These are phyloP conservation scores for Mortierella sp. DNA, from an alignment of 371 early-diverging fungal species.

Conservation along the genomic window DNA sequence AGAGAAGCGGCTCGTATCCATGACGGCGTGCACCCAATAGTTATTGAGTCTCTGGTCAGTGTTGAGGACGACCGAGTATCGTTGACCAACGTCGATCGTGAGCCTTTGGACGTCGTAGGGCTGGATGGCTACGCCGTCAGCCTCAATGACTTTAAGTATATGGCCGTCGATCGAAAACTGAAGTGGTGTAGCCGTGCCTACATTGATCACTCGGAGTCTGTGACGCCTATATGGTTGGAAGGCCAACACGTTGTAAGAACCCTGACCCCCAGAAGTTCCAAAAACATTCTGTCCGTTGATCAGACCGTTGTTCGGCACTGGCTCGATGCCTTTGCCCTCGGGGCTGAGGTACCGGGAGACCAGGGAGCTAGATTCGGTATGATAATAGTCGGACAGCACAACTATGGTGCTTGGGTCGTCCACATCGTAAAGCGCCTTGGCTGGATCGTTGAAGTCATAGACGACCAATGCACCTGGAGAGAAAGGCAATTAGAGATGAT, in stretches of 20 bases:
- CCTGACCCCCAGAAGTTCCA: slow-evolving; percentile 33
- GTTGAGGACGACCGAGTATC: slow-evolving; percentile 56
- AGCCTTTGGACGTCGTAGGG: slow-evolving; percentile 45
- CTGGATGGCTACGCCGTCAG: slow-evolving; percentile 54
- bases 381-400: slow-evolving; percentile 54
- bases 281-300: slow-evolving; percentile 56
- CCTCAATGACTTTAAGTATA: slow-evolving; percentile 55
- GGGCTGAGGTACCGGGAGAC: slow-evolving; percentile 48
- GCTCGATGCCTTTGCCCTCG: slow-evolving; percentile 48
- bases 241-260: slow-evolving; percentile 29
- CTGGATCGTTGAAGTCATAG: too few species aligned
- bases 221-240: slow-evolving; percentile 29
- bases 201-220: slow-evolving; percentile 47
- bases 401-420: slow-evolving; percentile 49
- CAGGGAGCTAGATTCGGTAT: slow-evolving; percentile 49
- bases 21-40: slow-evolving; percentile 53
- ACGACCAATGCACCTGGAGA: too few species aligned
- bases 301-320: slow-evolving; percentile 58
- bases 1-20: slow-evolving; percentile 41
- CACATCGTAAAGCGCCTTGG: too few species aligned
- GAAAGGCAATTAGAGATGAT: too few species aligned
- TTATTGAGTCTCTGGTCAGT: slow-evolving; percentile 52
- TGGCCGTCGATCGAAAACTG: slow-evolving; percentile 57
- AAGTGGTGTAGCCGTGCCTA: slow-evolving; percentile 44
- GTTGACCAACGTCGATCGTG: slow-evolving; percentile 54